phyloP scores from a whole-genome alignment of 176 grass and related monocot species.

The Aegilops tauschii region DNA sequence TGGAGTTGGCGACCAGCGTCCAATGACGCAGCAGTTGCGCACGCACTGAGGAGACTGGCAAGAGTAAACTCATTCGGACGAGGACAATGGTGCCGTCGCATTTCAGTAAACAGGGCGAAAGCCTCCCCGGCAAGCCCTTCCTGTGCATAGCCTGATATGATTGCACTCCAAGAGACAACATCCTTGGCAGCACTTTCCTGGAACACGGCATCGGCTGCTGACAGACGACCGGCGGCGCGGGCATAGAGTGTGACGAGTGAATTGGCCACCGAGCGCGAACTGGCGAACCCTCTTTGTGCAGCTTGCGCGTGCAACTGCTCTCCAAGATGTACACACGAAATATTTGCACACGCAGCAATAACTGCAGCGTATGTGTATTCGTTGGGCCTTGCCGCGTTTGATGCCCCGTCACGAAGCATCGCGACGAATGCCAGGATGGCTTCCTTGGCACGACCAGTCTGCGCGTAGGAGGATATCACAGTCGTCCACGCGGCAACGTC shows the following conservation, averaged over 20 bases:
- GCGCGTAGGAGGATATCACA: constrained; percentile 7
- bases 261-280: constrained; percentile 44
- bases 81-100: constrained; percentile 29
- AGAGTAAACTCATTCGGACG: constrained; percentile 63
- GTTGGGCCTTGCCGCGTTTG: constrained; percentile 34
- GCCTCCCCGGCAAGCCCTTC: constrained; percentile 41
- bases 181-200: constrained; percentile 43
- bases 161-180: constrained; percentile 65
- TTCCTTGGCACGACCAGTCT: constrained; percentile 5
- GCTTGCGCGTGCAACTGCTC: constrained; percentile 59
- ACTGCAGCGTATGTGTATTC: constrained; percentile 64
- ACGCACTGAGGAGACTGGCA: constrained; percentile 49
- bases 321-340: constrained; percentile 18
- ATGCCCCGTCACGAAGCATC: constrained; percentile 32
- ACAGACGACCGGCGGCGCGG: constrained; percentile 24
- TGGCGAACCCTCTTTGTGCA: constrained; percentile 30
- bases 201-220: constrained; percentile 41
- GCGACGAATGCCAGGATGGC: constrained; percentile 39
- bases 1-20: constrained; percentile 57
- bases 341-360: constrained; percentile 46
- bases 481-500: not conserved
- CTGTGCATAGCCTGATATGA: constrained; percentile 54
- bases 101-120: constrained; percentile 50
- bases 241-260: constrained; percentile 63
- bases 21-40: constrained; percentile 34